Conservation (phyloP, 305 asterid species). For the Withania somnifera region DNA sequence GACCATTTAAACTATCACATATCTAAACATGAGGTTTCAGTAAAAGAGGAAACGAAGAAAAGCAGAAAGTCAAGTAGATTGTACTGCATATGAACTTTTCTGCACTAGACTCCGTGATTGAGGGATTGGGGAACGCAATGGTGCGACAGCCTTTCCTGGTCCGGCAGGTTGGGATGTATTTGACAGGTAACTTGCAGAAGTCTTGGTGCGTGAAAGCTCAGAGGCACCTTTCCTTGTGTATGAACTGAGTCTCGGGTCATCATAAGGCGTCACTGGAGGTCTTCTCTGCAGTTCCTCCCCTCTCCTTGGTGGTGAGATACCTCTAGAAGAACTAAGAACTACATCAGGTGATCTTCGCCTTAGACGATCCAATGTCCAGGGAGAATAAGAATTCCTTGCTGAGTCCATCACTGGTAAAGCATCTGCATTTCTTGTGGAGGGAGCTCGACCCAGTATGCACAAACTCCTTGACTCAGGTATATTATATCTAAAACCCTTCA, state of each 20-base stretch:
- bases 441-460: conserved; percentile 13
- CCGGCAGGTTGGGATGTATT: conserved; percentile 43
- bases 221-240: conserved; percentile 37
- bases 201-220: conserved; percentile 42
- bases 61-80: conserved; percentile 9
- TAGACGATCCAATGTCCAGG: conserved; percentile 67
- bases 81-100: conserved; percentile 49
- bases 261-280: conserved; percentile 34
- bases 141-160: conserved; percentile 33
- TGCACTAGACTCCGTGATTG: conserved; percentile 38
- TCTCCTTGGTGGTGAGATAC: conserved; percentile 40
- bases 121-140: conserved; percentile 29
- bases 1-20: background rate
- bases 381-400: conserved; percentile 41
- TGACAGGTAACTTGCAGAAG: conserved; percentile 32
- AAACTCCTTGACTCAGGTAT: conserved; percentile 32
- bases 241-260: conserved; percentile 39
- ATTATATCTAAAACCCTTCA: conserved; percentile 28
- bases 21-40: background rate
- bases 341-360: conserved; percentile 71
- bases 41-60: background rate
- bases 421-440: conserved; percentile 27
- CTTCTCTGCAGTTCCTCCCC: conserved; percentile 45
- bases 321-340: conserved; percentile 35
- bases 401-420: conserved; percentile 31